Evolutionary conservation across 2,329 filamentous ascomycete species (phyloP), one percentile per base, ranked within the genome.

Genomic region (Sporothrix brasiliensis): DNA sequence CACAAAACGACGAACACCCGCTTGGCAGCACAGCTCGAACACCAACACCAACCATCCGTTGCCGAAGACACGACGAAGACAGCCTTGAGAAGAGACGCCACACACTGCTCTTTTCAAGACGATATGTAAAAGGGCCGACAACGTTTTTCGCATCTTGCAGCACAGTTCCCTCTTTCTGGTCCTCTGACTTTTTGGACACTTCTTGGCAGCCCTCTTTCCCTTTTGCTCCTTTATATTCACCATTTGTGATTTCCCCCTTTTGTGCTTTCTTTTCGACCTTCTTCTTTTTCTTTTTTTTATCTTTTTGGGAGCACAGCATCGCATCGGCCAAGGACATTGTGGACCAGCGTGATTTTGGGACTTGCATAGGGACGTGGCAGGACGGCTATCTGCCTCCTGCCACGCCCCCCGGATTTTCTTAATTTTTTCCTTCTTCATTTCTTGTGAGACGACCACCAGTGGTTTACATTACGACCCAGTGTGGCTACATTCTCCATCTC

Each of bases 41-140:
- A 19, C 14, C 11, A 60, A 39, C 34, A 49, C 60, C 60, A 58
- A 10, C 49, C n/a, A 53, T 34, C 69, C 71, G 47, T 67, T 71
- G 61, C 71, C 67, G 56, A 71, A 72, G 71, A 72, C 71, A 72
- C 24, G 56, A 67, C 69, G 24, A 68, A 52, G 65, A 69, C 16
- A 63, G 11, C 19, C 44, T 24, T 47, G 24, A 44, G 30, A 65
- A 19, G 49, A 56, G 34, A 47, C 14, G 19, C 21, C 27, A 44
- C 58, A 3, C 39, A 63, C 41, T 13, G 21, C 14, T 68, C 52
- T 60, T 68, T 16, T 52, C 16, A 24, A 21, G 53, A 34, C 24
- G 21, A 34, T 27, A 44, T n/a, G 34, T 41, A 13, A 47, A 47
- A 47, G 21, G n/a, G 11, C 39, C 39, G 5, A 47, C 58, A 53